A percentile compares a stretch with the other conserved stretches of the same genome.
These are phyloP conservation scores for Taiozyma onychis DNA, from an alignment of 1,139 yeast species.

Conservation along the genomic window DNA sequence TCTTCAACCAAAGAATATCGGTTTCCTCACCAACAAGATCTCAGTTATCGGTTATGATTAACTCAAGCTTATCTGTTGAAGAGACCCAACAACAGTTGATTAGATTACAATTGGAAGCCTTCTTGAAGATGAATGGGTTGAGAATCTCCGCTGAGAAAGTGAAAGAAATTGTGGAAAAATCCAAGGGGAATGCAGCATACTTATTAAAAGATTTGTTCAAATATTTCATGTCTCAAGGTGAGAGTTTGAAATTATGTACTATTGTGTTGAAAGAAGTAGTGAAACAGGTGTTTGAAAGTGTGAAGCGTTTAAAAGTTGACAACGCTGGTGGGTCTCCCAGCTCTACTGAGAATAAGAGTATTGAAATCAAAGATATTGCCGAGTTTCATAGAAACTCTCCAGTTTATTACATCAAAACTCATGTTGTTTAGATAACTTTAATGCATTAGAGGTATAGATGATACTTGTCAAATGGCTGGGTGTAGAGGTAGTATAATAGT, in stretches of 20 bases:
- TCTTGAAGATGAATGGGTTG: constrained; percentile 38
- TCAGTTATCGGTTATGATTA: constrained; percentile 35
- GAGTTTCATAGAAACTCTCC: constrained; percentile 5
- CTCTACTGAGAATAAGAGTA: background rate
- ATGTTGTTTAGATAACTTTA: background rate
- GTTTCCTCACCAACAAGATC: constrained; percentile 33
- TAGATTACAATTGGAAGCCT: constrained; percentile 34
- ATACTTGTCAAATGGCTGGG: too few relatives aligned
- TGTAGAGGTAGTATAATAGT: too few relatives aligned
- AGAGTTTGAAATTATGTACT: constrained; percentile 30
- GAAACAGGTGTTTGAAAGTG: constrained; percentile 17
- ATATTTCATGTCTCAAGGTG: constrained; percentile 35
- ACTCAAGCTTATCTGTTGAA: constrained; percentile 29
- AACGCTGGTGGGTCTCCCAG: background rate
- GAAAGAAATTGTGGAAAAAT: constrained; percentile 29
- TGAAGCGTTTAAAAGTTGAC: constrained; percentile 3
- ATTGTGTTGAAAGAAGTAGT: constrained; percentile 29
- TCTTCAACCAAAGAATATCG: constrained; percentile 33
- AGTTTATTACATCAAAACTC: background rate
- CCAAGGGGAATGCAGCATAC: constrained; percentile 31
- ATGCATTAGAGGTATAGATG: too few relatives aligned
- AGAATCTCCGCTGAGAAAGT: constrained; percentile 34
- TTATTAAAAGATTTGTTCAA: constrained; percentile 34
- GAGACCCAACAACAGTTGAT: constrained; percentile 30
- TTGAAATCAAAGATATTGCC: constrained; percentile 2